Evolutionary conservation across 805 yeast genomes (phyloP), one percentile per base, ranked within the genome.

Genomic region (Schizosaccharomyces osmophilus): DNA sequence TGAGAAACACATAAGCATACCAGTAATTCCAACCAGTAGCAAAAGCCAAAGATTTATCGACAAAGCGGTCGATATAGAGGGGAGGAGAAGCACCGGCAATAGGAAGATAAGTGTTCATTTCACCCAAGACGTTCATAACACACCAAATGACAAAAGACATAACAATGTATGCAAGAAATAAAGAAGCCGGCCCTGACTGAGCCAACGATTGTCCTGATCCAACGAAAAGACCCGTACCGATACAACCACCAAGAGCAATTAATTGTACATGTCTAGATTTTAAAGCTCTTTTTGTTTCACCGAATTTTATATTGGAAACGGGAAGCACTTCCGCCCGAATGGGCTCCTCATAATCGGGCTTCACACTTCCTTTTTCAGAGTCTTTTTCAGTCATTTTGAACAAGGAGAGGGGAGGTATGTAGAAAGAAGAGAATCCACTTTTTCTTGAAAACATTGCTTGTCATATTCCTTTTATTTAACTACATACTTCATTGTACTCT

Each of bases 161-260:
- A 62, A 80, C 68, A 8, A 73, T 64, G 64, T 76, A 81, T 59
- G 79, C 75, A 55, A 81, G 70, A 55, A 81, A 69, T 67, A 80
- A 68, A 2, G 82, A 75, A 4, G 77, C 79, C 13, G 81, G 80
- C 6, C 82, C 82, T 58, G 80, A 81, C 11, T 65, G 70, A 36
- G 74, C 72, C 61, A 81, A 71, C 11, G 81, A 73, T 51, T 73
- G 74, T 24, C 81, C 80, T 0, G 79, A 74, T 24, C 80, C 77
- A 42, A 81, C 72, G 68, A 79, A 81, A 39, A 82, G 71, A 66
- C 85, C 85, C 32, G 93, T 83, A 68, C 95, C 95, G 63, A 86
- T 83, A 60, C 90, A 83, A 61, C 94, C 89, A 62, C 93, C 93
- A 62, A 87, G 75, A 54, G 94, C 87, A 67, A 86, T 83, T 81